phyloP scores from a whole-genome alignment of 1,284 basidiomycete species.

The Malassezia vespertilionis region DNA sequence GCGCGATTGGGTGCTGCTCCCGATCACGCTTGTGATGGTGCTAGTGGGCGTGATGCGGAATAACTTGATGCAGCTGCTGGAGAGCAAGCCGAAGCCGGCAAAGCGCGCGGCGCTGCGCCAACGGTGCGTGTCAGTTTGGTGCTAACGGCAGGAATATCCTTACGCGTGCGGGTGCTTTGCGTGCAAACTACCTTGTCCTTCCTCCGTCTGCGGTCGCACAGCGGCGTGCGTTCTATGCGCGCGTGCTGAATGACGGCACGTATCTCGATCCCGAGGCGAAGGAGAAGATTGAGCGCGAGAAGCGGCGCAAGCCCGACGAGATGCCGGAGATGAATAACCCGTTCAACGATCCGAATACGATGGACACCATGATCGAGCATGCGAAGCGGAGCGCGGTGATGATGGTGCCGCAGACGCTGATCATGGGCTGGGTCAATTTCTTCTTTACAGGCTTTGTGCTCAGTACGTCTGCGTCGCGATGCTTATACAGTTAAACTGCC shows the following conservation, averaged over 20 bases:
- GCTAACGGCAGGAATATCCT: constrained; percentile 28
- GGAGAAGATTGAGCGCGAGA: constrained; percentile 1
- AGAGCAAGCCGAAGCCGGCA: constrained; percentile 71
- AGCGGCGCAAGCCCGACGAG: constrained; percentile 17
- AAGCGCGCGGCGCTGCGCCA: constrained; percentile 70
- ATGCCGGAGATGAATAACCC: constrained; percentile 51
- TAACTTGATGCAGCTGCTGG: constrained; percentile 78
- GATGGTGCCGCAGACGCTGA: constrained; percentile 61
- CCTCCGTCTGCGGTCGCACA: constrained; percentile 28
- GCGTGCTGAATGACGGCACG: constrained; percentile 29
- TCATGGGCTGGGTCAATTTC: constrained; percentile 99
- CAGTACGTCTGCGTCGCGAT: constrained; percentile 54
- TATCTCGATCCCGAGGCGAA: constrained; percentile 34
- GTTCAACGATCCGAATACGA: constrained; percentile 72
- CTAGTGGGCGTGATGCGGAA: constrained; percentile 86
- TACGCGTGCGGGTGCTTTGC: constrained; percentile 25
- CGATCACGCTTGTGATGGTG: constrained; percentile 96
- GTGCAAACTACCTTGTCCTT: constrained; percentile 32
- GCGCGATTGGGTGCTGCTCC: constrained; percentile 66
- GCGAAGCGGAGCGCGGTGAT: constrained; percentile 95
- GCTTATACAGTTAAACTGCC: constrained; percentile 64
- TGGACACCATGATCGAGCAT: constrained; percentile 98
- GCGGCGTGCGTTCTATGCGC: constrained; percentile 29
- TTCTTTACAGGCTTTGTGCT: constrained; percentile 98
- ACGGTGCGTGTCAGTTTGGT: constrained; percentile 59